Evolutionary conservation across 1,284 basidiomycete species (phyloP).

Genomic region (Apiotrichum mycotoxinovorans): DNA sequence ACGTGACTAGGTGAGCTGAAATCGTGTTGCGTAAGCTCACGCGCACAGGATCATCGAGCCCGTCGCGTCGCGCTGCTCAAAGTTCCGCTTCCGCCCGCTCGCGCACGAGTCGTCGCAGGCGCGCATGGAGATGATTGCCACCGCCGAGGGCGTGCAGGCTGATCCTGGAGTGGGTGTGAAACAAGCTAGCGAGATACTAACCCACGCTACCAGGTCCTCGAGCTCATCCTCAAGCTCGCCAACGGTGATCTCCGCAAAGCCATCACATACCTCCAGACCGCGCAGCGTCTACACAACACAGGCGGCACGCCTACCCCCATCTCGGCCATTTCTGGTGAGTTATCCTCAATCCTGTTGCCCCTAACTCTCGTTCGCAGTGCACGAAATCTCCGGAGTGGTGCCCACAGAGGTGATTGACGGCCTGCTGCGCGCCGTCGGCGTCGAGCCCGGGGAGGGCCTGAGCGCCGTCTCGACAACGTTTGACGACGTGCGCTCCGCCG

Average conservation of each 20-base stretch:
- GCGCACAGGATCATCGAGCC: slow-evolving; percentile 91
- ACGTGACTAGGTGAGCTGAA: slow-evolving; percentile 79
- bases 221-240: slow-evolving; percentile 56
- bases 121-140: slow-evolving; percentile 77
- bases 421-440: slow-evolving; percentile 70
- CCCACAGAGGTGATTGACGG: slow-evolving; percentile 68
- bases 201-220: slow-evolving; percentile 42
- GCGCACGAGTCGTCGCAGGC: slow-evolving; percentile 70
- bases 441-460: slow-evolving; percentile 57
- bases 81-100: slow-evolving; percentile 95
- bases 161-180: slow-evolving; percentile 49
- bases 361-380: slow-evolving; percentile 58
- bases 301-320: slow-evolving; percentile 68
- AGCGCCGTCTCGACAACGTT: slow-evolving; percentile 60
- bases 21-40: slow-evolving; percentile 22
- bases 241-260: slow-evolving; percentile 92
- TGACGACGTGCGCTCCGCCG: slow-evolving; percentile 66
- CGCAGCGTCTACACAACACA: slow-evolving; percentile 73
- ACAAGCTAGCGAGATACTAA: neutral
- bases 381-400: slow-evolving; percentile 96
- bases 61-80: slow-evolving; percentile 96
- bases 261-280: slow-evolving; percentile 98
- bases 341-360: neutral
- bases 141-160: slow-evolving; percentile 54
- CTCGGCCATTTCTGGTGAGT: slow-evolving; percentile 55